Conservation (phyloP, 306 rosid species). For the Carpinus fangiana region DNA sequence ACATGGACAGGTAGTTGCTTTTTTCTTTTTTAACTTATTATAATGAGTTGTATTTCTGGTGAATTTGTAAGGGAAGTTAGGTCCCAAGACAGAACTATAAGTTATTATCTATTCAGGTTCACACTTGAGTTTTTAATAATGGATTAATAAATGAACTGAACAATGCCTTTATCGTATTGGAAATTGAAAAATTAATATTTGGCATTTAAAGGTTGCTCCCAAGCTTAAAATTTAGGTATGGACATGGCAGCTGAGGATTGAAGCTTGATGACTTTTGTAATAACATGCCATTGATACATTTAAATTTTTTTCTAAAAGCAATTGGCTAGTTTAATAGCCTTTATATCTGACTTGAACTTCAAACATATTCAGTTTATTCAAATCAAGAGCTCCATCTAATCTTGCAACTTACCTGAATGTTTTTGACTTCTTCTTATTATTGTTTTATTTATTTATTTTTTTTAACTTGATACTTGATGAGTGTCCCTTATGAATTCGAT, state of each 20-base stretch:
- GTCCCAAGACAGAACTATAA: slow-evolving; percentile 5
- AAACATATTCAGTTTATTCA: neutral
- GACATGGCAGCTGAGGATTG: neutral
- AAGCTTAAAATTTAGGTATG: neutral
- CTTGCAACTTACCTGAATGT: neutral
- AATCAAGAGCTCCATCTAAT: neutral
- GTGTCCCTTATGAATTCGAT: no score
- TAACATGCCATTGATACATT: neutral
- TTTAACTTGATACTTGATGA: neutral
- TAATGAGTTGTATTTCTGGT: slow-evolving; percentile 24
- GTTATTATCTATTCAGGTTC: neutral
- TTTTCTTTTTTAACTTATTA: slow-evolving; percentile 4
- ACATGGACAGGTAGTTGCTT: slow-evolving; percentile 80
- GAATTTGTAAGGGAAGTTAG: slow-evolving; percentile 21
- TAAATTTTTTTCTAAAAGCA: neutral
- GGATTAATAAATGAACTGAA: neutral
- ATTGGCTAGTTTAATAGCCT: neutral
- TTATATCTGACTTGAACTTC: neutral
- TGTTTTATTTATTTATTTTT: neutral
- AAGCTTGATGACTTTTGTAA: neutral
- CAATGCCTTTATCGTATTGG: neutral
- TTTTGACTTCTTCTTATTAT: neutral
- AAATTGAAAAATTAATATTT: neutral
- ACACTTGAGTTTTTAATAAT: neutral
- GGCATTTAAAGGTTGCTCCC: neutral